Evolutionary conservation across 306 rosid species (phyloP).

Genomic region (Abrus pulchellus): DNA sequence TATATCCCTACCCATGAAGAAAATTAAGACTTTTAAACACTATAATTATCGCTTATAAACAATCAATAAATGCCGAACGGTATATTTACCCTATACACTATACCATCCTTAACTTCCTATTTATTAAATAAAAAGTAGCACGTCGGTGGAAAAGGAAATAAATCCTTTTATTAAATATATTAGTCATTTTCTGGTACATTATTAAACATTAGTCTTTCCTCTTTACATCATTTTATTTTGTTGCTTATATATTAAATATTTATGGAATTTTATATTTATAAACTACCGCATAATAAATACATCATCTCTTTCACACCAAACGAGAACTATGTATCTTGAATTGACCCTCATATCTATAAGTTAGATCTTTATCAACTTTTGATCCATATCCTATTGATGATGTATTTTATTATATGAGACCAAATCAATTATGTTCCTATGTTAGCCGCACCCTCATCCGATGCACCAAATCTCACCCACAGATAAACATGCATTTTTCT

Average conservation of each 20-base stretch:
- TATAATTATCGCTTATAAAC: too few relatives aligned
- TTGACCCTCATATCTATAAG: background rate
- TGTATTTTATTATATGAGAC: background rate
- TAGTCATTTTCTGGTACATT: background rate
- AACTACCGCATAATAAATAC: background rate
- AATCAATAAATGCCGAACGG: too few relatives aligned
- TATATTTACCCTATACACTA: too few relatives aligned
- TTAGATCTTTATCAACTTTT: slow-evolving; percentile 5
- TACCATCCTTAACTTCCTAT: too few relatives aligned
- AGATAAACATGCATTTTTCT: background rate
- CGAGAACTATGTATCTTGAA: slow-evolving; percentile 18
- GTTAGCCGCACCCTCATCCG: background rate
- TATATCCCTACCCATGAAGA: too few relatives aligned
- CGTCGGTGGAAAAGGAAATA: background rate
- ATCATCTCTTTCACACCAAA: slow-evolving; percentile 5
- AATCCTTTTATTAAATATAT: background rate
- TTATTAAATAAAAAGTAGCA: background rate
- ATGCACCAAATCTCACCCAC: slow-evolving; percentile 21
- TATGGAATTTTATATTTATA: background rate
- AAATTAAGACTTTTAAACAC: too few relatives aligned
- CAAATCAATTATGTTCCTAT: background rate
- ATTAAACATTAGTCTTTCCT: background rate
- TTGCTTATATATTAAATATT: background rate
- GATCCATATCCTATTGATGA: background rate
- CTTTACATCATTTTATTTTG: background rate